These are phyloP conservation scores for Wickerhamiella sorbophila DNA, from an alignment of 805 yeast genomes.

Conservation along the genomic window DNA sequence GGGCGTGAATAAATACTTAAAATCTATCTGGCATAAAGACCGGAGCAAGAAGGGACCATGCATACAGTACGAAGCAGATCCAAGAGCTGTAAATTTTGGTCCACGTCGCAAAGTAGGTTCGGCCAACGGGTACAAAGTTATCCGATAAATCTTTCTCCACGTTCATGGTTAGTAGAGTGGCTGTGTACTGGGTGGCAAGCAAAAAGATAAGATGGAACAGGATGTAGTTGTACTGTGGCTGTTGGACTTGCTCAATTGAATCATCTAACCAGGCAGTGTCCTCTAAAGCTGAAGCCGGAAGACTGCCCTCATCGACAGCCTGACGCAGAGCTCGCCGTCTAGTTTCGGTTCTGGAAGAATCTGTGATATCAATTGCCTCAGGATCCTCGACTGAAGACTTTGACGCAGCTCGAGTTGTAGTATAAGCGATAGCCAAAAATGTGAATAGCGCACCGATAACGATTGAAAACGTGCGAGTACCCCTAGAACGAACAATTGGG, in stretches of 20 bases:
- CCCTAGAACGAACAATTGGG: constrained; percentile 76
- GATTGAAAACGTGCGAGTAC: constrained; percentile 80
- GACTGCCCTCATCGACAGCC: constrained; percentile 91
- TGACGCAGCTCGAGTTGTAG: constrained; percentile 87
- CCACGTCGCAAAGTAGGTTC: constrained; percentile 93
- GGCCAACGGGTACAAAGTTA: constrained; percentile 89
- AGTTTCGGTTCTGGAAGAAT: constrained; percentile 51
- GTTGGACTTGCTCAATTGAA: constrained; percentile 6
- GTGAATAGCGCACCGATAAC: constrained; percentile 88
- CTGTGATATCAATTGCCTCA: constrained; percentile 29
- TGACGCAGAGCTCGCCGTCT: constrained; percentile 77
- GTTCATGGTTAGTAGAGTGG: constrained; percentile 81
- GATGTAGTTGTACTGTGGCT: constrained; percentile 18
- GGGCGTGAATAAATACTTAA: constrained; percentile 8
- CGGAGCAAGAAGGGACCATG: constrained; percentile 89
- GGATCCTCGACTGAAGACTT: constrained; percentile 37
- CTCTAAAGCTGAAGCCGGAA: constrained; percentile 80
- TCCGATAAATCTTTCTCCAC: constrained; percentile 74
- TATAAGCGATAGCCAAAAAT: constrained; percentile 87
- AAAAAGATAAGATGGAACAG: constrained; percentile 85
- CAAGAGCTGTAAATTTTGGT: constrained; percentile 84
- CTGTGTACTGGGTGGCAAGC: constrained; percentile 93
- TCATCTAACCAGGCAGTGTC: constrained; percentile 49
- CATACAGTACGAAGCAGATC: constrained; percentile 74
- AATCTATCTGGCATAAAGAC: constrained; percentile 83